A percentile compares a stretch with the other conserved stretches of the same genome.
Conservation (phyloP, 2,329 filamentous ascomycete genomes). For the Ophiostoma populinum region DNA sequence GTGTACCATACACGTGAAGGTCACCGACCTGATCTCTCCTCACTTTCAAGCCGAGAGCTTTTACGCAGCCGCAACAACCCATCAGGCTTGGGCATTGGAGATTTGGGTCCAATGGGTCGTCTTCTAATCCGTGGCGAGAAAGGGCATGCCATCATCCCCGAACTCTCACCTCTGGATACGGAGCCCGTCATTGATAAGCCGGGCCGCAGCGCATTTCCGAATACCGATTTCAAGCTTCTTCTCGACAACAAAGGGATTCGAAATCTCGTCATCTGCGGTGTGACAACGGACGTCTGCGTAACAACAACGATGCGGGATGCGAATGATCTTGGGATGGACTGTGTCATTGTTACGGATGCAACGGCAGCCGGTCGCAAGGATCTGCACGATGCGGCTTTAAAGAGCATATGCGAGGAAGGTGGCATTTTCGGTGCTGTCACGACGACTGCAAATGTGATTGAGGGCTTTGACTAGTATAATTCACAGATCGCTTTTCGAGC, state of each 20-base stretch:
- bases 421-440: constrained; percentile 9
- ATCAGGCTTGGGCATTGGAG: constrained; percentile 4
- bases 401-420: constrained; percentile 7
- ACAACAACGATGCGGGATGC: constrained; percentile 6
- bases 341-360: constrained; percentile 6
- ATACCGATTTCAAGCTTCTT: constrained; percentile 8
- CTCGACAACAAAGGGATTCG: constrained; percentile 5
- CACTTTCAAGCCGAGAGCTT: constrained; percentile 3
- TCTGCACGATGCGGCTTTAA: constrained; percentile 6
- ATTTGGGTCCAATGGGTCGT: constrained; percentile 6
- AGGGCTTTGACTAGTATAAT: background rate
- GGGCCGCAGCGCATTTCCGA: constrained; percentile 5
- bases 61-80: constrained; percentile 7
- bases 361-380: constrained; percentile 4
- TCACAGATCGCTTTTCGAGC: too few relatives aligned
- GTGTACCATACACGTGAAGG: constrained; percentile 9
- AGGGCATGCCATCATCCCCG: constrained; percentile 6
- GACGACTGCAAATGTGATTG: background rate
- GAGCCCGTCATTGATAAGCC: constrained; percentile 9
- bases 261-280: constrained; percentile 7
- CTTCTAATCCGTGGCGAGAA: constrained; percentile 8
- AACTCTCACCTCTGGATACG: constrained; percentile 1
- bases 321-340: constrained; percentile 9
- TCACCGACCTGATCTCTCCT: constrained; percentile 8
- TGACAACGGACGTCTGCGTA: constrained; percentile 8